These are phyloP conservation scores for Cryptococcus sp. DNA, from an alignment of 1,284 basidiomycete genomes.

Conservation along the genomic window DNA sequence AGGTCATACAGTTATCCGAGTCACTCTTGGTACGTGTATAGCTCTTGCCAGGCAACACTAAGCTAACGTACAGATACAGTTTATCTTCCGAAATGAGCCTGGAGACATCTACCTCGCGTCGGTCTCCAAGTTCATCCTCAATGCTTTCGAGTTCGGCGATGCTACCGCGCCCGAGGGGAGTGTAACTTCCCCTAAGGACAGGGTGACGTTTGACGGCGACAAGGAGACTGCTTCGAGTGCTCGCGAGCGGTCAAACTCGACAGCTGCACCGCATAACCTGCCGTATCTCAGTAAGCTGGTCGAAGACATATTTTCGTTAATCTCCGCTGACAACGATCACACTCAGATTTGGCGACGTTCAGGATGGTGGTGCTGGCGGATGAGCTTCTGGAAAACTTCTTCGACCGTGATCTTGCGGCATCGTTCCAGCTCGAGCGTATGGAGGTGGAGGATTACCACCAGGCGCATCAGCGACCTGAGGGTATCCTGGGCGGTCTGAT, in stretches of 20 bases:
- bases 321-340: conserved; percentile 6
- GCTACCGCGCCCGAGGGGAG: conserved; percentile 63
- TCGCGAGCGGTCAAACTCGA: conserved; percentile 53
- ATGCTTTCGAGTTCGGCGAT: conserved; percentile 94
- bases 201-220: conserved; percentile 47
- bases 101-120: conserved; percentile 96
- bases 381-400: conserved; percentile 90
- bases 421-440: conserved; percentile 75
- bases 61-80: conserved; percentile 54
- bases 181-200: conserved; percentile 41
- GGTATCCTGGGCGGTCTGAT: conserved; percentile 76
- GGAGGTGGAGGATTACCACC: conserved; percentile 59
- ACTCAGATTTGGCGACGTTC: conserved; percentile 62
- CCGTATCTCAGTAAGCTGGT: conserved; percentile 65
- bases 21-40: conserved; percentile 71
- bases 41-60: background rate
- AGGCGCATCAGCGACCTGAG: conserved; percentile 53
- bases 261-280: conserved; percentile 58
- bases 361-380: conserved; percentile 96
- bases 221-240: conserved; percentile 51
- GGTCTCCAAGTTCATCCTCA: conserved; percentile 92
- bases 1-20: conserved; percentile 86
- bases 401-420: conserved; percentile 78
- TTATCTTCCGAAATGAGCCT: conserved; percentile 96
- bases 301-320: too few relatives aligned